Base-by-base conservation (phyloP, 129 eudicot genomes). In the Tanacetum coccineum region DNA sequence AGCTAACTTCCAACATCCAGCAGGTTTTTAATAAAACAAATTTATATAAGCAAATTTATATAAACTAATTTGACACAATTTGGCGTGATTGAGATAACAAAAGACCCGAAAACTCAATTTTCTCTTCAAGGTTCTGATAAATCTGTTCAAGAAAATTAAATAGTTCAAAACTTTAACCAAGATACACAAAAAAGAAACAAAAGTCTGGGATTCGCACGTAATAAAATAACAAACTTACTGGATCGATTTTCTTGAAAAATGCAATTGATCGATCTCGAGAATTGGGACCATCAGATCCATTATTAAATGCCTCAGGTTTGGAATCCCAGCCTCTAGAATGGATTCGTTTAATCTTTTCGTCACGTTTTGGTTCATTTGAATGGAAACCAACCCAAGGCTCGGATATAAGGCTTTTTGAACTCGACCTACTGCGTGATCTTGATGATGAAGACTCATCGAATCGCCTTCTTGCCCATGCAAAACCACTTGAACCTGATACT, bases 401-500 rank as follows among this genome's bases (percentile, higher is more conserved):
- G 21, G 82, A 76, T 45, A 76, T 62, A 32, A 79, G 83, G 64
- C 92, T 84, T 84, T 82, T 83, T 25, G 98, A 91, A 74, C 96
- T 91, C 61, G 96, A 91, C 72, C 89, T 78, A 66, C 91, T 82
- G 9, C 79, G 76, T 68, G 98, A 87, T 62, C 87, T 83, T 17
- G 79, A 59, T 13, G 80, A 79, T 22, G 84, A 79, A 74, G 84
- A 76, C 74, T 87, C 91, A 58, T 83, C 86, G 7, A 77, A 54
- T 70, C 89, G 84, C 73, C 81, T 82, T 66, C 80, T 88, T n/a
- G 96, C 98, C 98, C 98, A 92, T 17, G 96, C 98, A 70, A 92
- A 92, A 13, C 98, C 98, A 76, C 96, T 92, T 68, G 98, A 92
- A 13, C 96, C 95, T 42, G 96, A 74, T 50, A 92, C 91, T 84